Evolutionary conservation across 495 filamentous ascomycete genomes (phyloP), one percentile per base, ranked within the genome.

Genomic region (Aspergillus wentii): DNA sequence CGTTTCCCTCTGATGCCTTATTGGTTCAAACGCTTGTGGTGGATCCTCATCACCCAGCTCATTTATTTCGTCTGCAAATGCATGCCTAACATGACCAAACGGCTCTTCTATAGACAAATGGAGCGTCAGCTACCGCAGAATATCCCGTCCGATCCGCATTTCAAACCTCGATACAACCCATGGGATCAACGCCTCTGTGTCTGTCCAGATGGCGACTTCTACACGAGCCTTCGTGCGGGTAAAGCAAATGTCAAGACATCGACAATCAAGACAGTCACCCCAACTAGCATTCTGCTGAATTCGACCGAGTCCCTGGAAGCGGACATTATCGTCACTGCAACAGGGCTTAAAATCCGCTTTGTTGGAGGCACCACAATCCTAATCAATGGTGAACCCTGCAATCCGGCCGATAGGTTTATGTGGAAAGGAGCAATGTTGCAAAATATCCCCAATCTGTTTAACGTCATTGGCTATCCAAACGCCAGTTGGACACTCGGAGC

Each of bases 121-220:
- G 40, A 55, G 26, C 35, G 45, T 17, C 59, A 72, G 15, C 69
- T 88, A 0, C 77, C 79, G 0, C 30, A 55, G 9, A 58, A 49
- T 17, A 58, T 80, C 15, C 61, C 72, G 7, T 37, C 69, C n/a
- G 74, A 80, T 27, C 74, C 74, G 5, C 73, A 86, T 50, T 88
- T 86, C 66, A 74, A 69, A 13, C 83, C 83, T 0, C 32, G 40
- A 4, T 88, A 88, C 53, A 67, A 69, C 16, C 78, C 79, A 3
- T 86, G 79, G 66, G 68, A 86, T 19, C 82, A 88, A 44, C 70
- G 83, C 0, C 52, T 88, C 0, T 86, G 85, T 44, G 55, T 83
- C 31, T 76, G 71, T 20, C 85, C 85, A 0, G 75, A 82, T 43
- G 80, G 72, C 0, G 85, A 88, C 57, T 86, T 88, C 56, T 88